These are phyloP conservation scores for Neocatenulostroma microsporum DNA, from an alignment of 2,329 filamentous ascomycete species.

Conservation along the genomic window DNA sequence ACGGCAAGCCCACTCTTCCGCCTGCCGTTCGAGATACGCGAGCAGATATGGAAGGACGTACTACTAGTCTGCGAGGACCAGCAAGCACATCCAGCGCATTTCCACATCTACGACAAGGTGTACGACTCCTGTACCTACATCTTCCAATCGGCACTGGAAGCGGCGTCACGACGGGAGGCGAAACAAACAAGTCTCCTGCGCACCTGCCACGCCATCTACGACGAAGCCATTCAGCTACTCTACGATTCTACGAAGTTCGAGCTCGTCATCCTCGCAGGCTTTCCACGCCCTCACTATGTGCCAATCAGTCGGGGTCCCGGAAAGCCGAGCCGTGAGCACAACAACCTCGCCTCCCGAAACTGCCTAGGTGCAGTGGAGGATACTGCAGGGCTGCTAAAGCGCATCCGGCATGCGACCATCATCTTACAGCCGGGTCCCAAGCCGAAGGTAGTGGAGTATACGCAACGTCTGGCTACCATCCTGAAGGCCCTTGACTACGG, in stretches of 20 bases:
- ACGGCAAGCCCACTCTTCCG: slow-evolving; percentile 1
- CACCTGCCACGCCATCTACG: slow-evolving; percentile 2
- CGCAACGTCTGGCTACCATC: slow-evolving; percentile 31
- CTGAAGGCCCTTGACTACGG: slow-evolving; percentile 29
- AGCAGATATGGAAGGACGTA: slow-evolving; percentile 1
- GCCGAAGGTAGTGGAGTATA: background rate
- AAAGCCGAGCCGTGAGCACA: background rate
- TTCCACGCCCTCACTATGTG: background rate
- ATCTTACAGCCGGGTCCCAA: slow-evolving; percentile 1
- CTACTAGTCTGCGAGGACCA: background rate
- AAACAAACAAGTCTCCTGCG: background rate
- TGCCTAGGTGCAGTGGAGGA: slow-evolving; percentile 1
- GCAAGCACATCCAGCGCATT: slow-evolving; percentile 1
- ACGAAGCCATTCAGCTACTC: slow-evolving; percentile 2
- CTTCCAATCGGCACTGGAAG: background rate
- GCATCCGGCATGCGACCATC: slow-evolving; percentile 4
- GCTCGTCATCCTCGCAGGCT: slow-evolving; percentile 4
- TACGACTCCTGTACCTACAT: slow-evolving; percentile 5
- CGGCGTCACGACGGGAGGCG: background rate
- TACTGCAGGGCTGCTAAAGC: background rate
- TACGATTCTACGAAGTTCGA: slow-evolving; percentile 4
- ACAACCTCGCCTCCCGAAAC: background rate
- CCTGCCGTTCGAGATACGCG: slow-evolving; percentile 6
- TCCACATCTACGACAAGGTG: slow-evolving; percentile 8
- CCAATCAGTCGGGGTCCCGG: too few species aligned